phyloP scores from a whole-genome alignment of 2,329 filamentous ascomycete genomes.

The Calonectria pseudoturangicola region DNA sequence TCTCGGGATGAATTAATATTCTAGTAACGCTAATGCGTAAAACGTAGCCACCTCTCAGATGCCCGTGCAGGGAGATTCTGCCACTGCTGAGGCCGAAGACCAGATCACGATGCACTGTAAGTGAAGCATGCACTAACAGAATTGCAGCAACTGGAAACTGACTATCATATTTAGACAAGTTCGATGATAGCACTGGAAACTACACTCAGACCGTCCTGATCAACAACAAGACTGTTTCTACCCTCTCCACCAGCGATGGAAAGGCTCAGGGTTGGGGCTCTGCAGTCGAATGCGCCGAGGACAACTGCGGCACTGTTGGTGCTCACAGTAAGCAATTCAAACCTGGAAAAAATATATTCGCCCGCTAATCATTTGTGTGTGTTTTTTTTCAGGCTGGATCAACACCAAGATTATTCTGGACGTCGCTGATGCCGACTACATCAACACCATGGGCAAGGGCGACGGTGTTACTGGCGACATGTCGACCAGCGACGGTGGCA shows the following conservation, averaged over 20 bases:
- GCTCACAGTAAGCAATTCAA: constrained; percentile 44
- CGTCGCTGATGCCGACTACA: constrained; percentile 47
- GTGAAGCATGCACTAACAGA: neutral
- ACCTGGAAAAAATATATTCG: neutral
- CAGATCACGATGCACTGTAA: constrained; percentile 50
- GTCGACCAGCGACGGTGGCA: constrained; percentile 35
- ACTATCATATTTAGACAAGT: constrained; percentile 42
- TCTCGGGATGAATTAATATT: neutral
- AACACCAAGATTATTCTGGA: constrained; percentile 48
- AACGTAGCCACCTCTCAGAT: constrained; percentile 43
- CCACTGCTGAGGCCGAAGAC: constrained; percentile 41
- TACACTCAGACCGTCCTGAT: constrained; percentile 48
- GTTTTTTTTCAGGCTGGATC: constrained; percentile 42
- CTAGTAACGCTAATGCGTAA: neutral
- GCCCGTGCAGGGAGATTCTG: constrained; percentile 44
- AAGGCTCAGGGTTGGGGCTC: constrained; percentile 65
- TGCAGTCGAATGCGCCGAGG: constrained; percentile 78
- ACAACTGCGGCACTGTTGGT: constrained; percentile 79
- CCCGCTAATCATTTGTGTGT: neutral
- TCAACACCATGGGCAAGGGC: constrained; percentile 36
- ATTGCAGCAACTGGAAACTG: neutral
- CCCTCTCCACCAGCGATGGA: constrained; percentile 65
- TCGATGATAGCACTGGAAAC: constrained; percentile 40
- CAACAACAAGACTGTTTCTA: constrained; percentile 58
- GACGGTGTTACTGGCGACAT: constrained; percentile 33